Conservation (phyloP, 2,329 filamentous ascomycete genomes). For the Epichloe uncinata region DNA sequence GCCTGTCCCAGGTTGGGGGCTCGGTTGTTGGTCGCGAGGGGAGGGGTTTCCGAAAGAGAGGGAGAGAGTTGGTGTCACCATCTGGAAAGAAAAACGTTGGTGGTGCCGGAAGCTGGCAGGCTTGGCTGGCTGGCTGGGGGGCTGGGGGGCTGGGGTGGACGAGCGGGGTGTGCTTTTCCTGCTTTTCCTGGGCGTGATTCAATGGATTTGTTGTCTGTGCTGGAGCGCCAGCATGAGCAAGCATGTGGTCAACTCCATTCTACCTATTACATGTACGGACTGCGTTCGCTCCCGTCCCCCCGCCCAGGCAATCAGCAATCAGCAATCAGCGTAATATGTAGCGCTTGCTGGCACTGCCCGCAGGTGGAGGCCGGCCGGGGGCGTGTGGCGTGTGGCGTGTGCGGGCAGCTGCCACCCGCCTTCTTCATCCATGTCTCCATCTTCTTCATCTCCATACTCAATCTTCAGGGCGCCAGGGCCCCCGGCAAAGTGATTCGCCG, state of each 20-base stretch:
- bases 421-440: neutral
- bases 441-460: neutral
- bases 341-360: no score
- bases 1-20: neutral
- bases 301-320: no score
- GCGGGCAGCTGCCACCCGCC: neutral
- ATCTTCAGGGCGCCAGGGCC: neutral
- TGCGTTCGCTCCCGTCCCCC: no score
- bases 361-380: neutral
- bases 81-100: neutral
- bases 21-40: neutral
- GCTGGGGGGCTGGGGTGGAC: no score
- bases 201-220: no score
- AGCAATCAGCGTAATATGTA: no score
- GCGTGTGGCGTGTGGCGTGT: neutral
- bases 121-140: neutral
- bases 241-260: no score
- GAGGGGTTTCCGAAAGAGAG: neutral
- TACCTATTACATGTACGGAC: no score
- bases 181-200: neutral
- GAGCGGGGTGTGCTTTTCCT: neutral
- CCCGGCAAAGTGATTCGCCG: neutral
- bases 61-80: neutral
- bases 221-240: no score
- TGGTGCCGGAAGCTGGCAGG: neutral